Conservation (phyloP, 352 stramenopile species). For the Phytophthora kernoviae region DNA sequence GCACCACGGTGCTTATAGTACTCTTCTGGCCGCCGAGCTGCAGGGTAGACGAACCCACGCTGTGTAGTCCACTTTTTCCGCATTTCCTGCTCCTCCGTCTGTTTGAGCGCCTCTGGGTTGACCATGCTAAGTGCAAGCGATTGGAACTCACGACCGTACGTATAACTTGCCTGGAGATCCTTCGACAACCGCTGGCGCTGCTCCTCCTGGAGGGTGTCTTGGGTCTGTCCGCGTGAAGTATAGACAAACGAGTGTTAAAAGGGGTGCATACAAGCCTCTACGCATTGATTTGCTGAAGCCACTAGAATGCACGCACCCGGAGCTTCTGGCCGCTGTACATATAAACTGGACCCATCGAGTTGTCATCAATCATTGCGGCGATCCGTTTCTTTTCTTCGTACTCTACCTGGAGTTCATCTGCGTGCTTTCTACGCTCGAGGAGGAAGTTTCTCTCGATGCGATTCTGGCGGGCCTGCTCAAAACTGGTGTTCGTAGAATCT, state of each 20-base stretch:
- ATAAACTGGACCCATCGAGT: conserved; percentile 53
- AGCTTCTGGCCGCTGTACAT: conserved; percentile 91
- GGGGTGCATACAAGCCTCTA: not conserved
- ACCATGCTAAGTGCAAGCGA: conserved; percentile 84
- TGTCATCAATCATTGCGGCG: conserved; percentile 31
- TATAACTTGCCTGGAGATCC: conserved; percentile 60
- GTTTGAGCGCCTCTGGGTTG: conserved; percentile 63
- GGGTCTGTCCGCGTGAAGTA: conserved; percentile 44
- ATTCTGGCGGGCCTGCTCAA: conserved; percentile 51
- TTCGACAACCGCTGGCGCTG: conserved; percentile 63
- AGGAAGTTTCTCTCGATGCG: conserved; percentile 70
- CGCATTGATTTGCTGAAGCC: not conserved
- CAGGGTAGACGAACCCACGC: conserved; percentile 89
- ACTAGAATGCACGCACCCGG: conserved; percentile 37
- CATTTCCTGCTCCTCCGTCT: conserved; percentile 49
- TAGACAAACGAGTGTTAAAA: not conserved
- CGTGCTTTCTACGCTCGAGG: conserved; percentile 42
- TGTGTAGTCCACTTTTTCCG: conserved; percentile 83
- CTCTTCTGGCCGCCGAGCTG: conserved; percentile 61
- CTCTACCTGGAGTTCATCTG: conserved; percentile 29
- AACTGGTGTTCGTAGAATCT: conserved; percentile 71
- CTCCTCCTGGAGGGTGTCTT: conserved; percentile 85
- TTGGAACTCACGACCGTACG: conserved; percentile 89
- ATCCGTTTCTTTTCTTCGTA: conserved; percentile 50
- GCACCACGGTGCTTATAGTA: conserved; percentile 75